Conservation (phyloP, 208 protist genomes). For the Tetramitus jugosus region DNA sequence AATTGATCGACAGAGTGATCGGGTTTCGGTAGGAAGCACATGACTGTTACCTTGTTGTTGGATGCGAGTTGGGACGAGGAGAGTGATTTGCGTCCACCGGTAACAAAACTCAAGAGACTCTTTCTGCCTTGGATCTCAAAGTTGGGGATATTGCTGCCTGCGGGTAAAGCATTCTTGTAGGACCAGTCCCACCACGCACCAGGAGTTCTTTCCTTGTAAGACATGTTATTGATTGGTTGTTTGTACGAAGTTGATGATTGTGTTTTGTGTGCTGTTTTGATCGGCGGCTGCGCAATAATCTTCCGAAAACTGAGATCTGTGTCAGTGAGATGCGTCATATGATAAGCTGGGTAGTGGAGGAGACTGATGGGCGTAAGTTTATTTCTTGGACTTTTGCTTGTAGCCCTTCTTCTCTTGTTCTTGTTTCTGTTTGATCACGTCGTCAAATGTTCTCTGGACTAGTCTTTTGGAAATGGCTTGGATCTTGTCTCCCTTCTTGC, state of each 20-base stretch:
- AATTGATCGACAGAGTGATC: conserved; percentile 17
- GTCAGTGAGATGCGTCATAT: no score
- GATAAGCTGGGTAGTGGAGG: no score
- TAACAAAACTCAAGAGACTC: conserved; percentile 3
- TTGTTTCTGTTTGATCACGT: no score
- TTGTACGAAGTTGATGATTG: not conserved
- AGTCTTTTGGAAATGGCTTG: conserved; percentile 1
- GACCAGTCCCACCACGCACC: conserved; percentile 7
- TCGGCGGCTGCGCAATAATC: not conserved
- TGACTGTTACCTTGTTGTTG: not conserved
- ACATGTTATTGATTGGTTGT: no score
- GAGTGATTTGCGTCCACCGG: not conserved
- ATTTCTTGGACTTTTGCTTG: no score
- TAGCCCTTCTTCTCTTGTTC: no score
- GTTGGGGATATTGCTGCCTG: not conserved
- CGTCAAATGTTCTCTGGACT: no score
- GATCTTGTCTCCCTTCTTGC: conserved; percentile 33
- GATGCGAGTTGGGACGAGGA: not conserved
- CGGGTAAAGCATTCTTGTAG: not conserved
- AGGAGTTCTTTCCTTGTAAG: not conserved
- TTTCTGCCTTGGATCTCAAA: conserved; percentile 3
- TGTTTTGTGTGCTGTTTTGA: not conserved
- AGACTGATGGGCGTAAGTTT: no score
- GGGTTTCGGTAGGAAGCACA: not conserved
- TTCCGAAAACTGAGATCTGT: no score